A percentile compares a stretch with the other conserved stretches of the same genome.
phyloP scores from a whole-genome alignment of 805 yeast genomes.

The Lachancea fermentati region DNA sequence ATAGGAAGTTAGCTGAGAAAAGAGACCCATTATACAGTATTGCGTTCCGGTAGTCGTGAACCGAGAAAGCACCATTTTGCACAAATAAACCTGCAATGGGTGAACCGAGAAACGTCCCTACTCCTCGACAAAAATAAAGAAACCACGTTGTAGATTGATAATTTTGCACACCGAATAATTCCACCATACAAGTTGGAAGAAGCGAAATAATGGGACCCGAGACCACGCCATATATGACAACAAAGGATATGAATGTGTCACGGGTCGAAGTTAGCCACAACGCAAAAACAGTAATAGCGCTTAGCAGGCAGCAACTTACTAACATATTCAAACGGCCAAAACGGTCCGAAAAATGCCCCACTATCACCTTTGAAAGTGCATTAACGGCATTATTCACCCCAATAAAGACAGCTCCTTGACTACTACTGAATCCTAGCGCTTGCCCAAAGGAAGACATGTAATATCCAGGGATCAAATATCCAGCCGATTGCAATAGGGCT shows the following conservation, averaged over 20 bases:
- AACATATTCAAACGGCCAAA: conserved; percentile 8
- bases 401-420: conserved; percentile 5
- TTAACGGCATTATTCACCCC: conserved; percentile 6
- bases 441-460: conserved; percentile 5
- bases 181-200: conserved; percentile 6
- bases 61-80: not conserved
- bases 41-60: conserved; percentile 6
- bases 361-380: conserved; percentile 5
- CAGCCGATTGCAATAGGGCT: conserved; percentile 5
- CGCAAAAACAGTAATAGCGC: conserved; percentile 3
- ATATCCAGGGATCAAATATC: conserved; percentile 6
- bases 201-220: conserved; percentile 8
- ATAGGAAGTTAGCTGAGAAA: conserved; percentile 2
- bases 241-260: conserved; percentile 4
- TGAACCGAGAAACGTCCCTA: conserved; percentile 5
- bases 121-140: conserved; percentile 5
- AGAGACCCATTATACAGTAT: conserved; percentile 5
- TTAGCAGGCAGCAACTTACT: conserved; percentile 3
- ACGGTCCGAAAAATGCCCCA: conserved; percentile 4
- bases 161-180: conserved; percentile 8
- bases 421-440: conserved; percentile 2
- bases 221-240: conserved; percentile 4
- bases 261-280: conserved; percentile 5
- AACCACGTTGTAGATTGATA: conserved; percentile 6
- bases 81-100: conserved; percentile 6